phyloP scores from a whole-genome alignment of 257 asterid species.

The Coffea eugenioides region DNA sequence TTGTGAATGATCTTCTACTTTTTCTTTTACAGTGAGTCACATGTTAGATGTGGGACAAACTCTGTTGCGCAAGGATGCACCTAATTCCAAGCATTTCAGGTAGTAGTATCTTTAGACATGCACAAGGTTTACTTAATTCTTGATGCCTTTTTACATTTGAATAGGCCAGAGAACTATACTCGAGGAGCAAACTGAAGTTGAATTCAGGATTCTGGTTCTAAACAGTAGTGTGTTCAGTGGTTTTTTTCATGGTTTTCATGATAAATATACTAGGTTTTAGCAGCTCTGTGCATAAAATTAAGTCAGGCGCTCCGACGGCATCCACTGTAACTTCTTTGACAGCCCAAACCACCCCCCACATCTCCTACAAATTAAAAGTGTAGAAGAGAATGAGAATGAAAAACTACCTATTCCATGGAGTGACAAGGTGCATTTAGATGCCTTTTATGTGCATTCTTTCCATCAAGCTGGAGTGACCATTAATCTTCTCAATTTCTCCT shows the following conservation, averaged over 20 bases:
- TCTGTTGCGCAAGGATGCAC: slow-evolving; percentile 69
- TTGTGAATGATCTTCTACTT: slow-evolving; percentile 16
- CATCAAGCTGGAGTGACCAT: background rate
- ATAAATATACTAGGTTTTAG: too few species aligned
- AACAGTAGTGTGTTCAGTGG: background rate
- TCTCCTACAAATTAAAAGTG: background rate
- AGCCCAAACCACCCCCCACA: background rate
- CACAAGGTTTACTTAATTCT: background rate
- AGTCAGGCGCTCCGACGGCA: background rate
- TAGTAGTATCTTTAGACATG: slow-evolving; percentile 37
- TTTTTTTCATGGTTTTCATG: background rate
- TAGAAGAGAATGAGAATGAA: background rate
- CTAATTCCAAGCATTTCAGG: slow-evolving; percentile 60
- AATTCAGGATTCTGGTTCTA: background rate
- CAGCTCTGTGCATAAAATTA: background rate
- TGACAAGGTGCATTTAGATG: background rate
- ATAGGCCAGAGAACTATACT: background rate
- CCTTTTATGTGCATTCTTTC: background rate
- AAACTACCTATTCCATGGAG: background rate
- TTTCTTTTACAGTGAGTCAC: slow-evolving; percentile 53
- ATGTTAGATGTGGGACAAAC: slow-evolving; percentile 76
- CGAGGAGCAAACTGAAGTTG: background rate
- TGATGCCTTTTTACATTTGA: background rate
- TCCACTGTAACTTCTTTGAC: background rate
- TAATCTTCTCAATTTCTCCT: background rate